Conservation (phyloP, 2,329 filamentous ascomycete species). For the Pestalotiopsis sp. region DNA sequence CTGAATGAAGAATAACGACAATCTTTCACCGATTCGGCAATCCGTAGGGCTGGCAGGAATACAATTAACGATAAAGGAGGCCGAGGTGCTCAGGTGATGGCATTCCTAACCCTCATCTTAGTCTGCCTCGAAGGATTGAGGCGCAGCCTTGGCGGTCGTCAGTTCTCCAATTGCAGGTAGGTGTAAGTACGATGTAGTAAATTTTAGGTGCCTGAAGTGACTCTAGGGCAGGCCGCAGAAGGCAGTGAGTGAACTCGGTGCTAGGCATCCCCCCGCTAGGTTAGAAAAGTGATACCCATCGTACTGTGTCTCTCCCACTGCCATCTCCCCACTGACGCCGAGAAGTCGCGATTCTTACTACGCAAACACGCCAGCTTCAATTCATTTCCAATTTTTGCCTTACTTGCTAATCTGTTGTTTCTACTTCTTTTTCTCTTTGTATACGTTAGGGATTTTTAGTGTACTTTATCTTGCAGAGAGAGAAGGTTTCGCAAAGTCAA, state of each 20-base stretch:
- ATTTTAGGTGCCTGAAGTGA: neutral
- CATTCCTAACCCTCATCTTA: neutral
- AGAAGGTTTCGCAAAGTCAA: no score
- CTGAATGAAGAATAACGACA: neutral
- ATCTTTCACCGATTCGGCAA: neutral
- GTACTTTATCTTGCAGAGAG: no score
- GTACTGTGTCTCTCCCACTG: neutral
- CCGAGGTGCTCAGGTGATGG: neutral
- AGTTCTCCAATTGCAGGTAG: neutral
- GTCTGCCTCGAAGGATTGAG: neutral
- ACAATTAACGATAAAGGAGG: neutral
- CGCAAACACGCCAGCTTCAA: neutral
- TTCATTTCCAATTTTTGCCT: neutral
- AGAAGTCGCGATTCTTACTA: neutral
- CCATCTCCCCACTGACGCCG: no score
- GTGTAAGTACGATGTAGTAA: no score
- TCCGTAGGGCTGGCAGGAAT: neutral
- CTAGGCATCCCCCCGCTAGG: neutral
- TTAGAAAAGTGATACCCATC: neutral
- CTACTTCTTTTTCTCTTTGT: no score
- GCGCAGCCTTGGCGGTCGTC: neutral
- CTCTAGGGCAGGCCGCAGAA: neutral
- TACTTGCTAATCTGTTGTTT: no score
- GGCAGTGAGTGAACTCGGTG: neutral
- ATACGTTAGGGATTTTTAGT: no score